These are phyloP conservation scores for Lodderomyces beijingensis DNA, from an alignment of 1,139 yeast species.

Conservation along the genomic window DNA sequence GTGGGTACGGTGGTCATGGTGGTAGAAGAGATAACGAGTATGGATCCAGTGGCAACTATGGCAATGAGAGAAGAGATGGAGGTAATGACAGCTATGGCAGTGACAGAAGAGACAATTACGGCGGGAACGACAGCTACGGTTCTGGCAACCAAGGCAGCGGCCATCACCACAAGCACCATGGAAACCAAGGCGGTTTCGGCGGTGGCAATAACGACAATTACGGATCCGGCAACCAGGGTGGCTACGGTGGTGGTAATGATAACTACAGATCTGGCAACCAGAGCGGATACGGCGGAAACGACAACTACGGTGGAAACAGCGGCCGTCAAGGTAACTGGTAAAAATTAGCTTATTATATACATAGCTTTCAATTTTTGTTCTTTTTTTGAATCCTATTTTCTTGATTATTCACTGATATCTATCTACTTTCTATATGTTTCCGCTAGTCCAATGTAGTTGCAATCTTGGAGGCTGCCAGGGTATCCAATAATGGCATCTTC, in stretches of 20 bases:
- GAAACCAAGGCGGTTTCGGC: slow-evolving; percentile 5
- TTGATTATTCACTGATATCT: background rate
- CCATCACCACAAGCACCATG: slow-evolving; percentile 12
- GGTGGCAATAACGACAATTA: slow-evolving; percentile 3
- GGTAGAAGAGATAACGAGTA: no score
- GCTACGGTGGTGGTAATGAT: slow-evolving; percentile 11
- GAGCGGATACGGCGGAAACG: slow-evolving; percentile 8
- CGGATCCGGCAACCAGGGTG: slow-evolving; percentile 9
- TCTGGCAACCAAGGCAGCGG: slow-evolving; percentile 5
- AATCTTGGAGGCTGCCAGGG: slow-evolving; percentile 33
- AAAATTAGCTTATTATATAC: background rate
- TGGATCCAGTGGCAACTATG: no score
- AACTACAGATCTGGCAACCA: slow-evolving; percentile 6
- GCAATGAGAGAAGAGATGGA: slow-evolving; percentile 5
- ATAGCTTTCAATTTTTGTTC: no score
- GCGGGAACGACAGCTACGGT: slow-evolving; percentile 12
- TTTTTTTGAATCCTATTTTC: no score
- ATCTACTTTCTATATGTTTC: slow-evolving; percentile 1
- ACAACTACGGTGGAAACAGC: slow-evolving; percentile 8
- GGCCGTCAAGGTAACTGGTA: slow-evolving; percentile 9
- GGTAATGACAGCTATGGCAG: slow-evolving; percentile 1
- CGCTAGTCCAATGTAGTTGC: no score
- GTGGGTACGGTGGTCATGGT: no score
- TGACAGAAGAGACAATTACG: slow-evolving; percentile 8
- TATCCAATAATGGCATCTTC: slow-evolving; percentile 30